Evolutionary conservation across 345 rosid genomes (phyloP).

Genomic region (Limnanthes douglasii): DNA sequence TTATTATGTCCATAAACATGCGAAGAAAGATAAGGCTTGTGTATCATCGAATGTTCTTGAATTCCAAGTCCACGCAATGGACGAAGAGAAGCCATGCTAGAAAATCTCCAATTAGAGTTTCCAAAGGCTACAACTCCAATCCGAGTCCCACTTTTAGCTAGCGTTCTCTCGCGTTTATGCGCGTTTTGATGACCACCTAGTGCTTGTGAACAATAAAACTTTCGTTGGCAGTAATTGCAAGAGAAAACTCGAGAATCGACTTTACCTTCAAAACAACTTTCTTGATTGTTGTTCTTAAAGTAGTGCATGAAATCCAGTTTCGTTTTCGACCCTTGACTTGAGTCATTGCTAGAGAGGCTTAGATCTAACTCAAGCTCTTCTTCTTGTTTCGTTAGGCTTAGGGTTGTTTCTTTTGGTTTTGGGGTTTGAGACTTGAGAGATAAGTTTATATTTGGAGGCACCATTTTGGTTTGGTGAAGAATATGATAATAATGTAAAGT

Average conservation of each 20-base stretch:
- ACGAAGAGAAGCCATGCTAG: conserved; percentile 68
- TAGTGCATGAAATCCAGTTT: conserved; percentile 40
- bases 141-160: conserved; percentile 56
- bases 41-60: conserved; percentile 58
- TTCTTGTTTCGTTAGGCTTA: no score
- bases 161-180: conserved; percentile 76
- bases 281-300: conserved; percentile 16
- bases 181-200: conserved; percentile 97
- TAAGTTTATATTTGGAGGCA: no score
- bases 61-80: conserved; percentile 64
- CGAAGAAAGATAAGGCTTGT: conserved; percentile 25
- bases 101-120: conserved; percentile 16
- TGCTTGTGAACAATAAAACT: conserved; percentile 93
- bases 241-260: conserved; percentile 53
- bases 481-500: no score
- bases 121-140: conserved; percentile 25
- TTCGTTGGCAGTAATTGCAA: conserved; percentile 84
- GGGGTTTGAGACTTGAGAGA: no score
- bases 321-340: conserved; percentile 13
- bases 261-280: conserved; percentile 10
- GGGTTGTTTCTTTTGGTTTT: no score
- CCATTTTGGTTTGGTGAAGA: no score
- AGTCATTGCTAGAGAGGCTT: conserved; percentile 29
- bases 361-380: conserved; percentile 41
- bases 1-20: conserved; percentile 16